phyloP scores from a whole-genome alignment of 1,284 basidiomycete genomes.

The Rugosomyces carneus region DNA sequence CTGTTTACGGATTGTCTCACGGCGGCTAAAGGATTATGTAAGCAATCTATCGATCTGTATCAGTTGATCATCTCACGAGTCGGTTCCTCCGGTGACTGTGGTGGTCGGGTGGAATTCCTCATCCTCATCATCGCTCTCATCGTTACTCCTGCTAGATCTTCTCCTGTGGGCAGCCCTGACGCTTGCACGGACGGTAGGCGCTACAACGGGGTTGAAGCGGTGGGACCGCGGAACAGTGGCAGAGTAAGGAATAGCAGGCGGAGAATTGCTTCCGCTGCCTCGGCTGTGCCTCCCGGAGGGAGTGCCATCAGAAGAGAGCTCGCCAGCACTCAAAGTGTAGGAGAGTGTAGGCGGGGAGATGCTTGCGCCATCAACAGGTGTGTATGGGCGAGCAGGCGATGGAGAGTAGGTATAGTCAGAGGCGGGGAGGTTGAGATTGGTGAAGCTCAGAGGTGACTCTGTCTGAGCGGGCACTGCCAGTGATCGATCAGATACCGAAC shows the following conservation, averaged over 20 bases:
- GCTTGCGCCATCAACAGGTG: constrained; percentile 53
- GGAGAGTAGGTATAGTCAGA: constrained; percentile 64
- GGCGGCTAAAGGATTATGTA: constrained; percentile 37
- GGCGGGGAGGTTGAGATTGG: constrained; percentile 50
- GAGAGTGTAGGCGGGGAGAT: constrained; percentile 64
- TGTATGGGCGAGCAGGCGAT: constrained; percentile 58
- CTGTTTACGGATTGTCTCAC: constrained; percentile 79
- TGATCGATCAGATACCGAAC: too few relatives aligned
- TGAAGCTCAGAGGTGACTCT: constrained; percentile 57
- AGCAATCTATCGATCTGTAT: not conserved
- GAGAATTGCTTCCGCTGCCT: constrained; percentile 57
- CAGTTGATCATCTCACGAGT: constrained; percentile 36
- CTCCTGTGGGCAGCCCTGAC: constrained; percentile 37
- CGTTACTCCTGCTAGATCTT: constrained; percentile 48
- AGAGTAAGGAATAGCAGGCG: constrained; percentile 46
- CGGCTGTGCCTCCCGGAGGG: constrained; percentile 60
- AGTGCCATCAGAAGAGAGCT: constrained; percentile 63
- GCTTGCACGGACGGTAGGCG: constrained; percentile 42
- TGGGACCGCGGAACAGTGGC: constrained; percentile 63
- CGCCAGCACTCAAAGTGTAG: constrained; percentile 61
- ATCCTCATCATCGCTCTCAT: constrained; percentile 60
- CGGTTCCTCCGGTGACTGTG: constrained; percentile 35
- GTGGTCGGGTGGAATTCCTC: constrained; percentile 56
- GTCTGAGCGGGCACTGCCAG: constrained; percentile 37
- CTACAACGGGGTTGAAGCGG: constrained; percentile 68